Evolutionary conservation across 495 filamentous ascomycete genomes (phyloP).

Genomic region (Durotheca rogersii): DNA sequence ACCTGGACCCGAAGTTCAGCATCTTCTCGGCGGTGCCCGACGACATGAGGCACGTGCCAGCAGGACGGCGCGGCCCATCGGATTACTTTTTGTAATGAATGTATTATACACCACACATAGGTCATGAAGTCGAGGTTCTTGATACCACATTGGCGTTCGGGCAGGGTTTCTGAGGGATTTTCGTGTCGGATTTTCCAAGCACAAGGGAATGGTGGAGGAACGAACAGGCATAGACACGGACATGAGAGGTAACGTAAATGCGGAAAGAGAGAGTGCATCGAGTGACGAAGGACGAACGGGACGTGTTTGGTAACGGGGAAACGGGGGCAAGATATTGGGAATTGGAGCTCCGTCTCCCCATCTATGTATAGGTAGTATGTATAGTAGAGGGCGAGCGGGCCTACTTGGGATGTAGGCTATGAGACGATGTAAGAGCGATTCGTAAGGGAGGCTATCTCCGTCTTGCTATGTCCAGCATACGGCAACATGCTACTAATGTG

Average conservation of each 20-base stretch:
- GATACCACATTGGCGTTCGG: slow-evolving; percentile 39
- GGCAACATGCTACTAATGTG: too few species aligned
- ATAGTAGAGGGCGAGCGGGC: slow-evolving; percentile 19
- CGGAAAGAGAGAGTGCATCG: neutral
- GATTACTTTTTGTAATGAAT: slow-evolving; percentile 91
- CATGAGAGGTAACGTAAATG: slow-evolving; percentile 1
- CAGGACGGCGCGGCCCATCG: slow-evolving; percentile 73
- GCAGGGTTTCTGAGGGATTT: slow-evolving; percentile 16
- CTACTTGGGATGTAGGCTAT: neutral
- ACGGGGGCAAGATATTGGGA: neutral
- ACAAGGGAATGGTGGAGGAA: slow-evolving; percentile 21
- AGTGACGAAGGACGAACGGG: slow-evolving; percentile 3
- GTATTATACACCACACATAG: slow-evolving; percentile 15
- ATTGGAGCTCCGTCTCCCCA: neutral
- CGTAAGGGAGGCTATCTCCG: too few species aligned
- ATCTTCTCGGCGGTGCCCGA: slow-evolving; percentile 95
- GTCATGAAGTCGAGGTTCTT: slow-evolving; percentile 24
- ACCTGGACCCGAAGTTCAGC: slow-evolving; percentile 83
- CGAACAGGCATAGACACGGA: slow-evolving; percentile 21
- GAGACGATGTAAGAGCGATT: too few species aligned
- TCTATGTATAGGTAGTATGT: slow-evolving; percentile 10
- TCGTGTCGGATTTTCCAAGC: slow-evolving; percentile 10
- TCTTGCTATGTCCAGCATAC: too few species aligned
- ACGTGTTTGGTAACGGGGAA: too few species aligned
- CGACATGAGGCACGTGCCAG: slow-evolving; percentile 82